Conservation (phyloP, 306 rosid genomes). For the Citrullus colocynthis region DNA sequence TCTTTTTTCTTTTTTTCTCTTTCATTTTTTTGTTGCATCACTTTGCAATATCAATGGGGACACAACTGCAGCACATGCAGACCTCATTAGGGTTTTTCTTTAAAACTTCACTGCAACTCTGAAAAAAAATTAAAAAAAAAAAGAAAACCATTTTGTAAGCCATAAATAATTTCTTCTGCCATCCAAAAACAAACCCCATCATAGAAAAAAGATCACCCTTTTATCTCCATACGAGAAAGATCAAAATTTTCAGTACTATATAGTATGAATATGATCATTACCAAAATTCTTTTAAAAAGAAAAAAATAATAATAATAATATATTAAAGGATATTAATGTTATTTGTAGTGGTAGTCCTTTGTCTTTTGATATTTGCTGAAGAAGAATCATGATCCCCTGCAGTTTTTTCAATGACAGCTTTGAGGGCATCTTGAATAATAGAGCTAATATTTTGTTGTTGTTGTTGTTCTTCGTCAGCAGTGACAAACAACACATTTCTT, state of each 20-base stretch:
- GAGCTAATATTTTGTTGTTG: constrained; percentile 47
- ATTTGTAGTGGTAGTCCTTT: constrained; percentile 36
- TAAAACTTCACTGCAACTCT: background rate
- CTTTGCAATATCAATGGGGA: background rate
- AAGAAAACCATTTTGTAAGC: background rate
- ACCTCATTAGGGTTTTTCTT: constrained; percentile 8
- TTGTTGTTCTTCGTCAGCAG: constrained; percentile 42
- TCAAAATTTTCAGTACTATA: background rate
- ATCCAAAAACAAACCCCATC: background rate
- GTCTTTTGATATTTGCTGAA: constrained; percentile 69
- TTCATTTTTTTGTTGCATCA: background rate
- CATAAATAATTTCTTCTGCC: background rate
- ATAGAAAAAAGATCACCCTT: background rate
- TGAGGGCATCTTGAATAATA: constrained; percentile 73
- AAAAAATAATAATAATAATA: too few relatives aligned
- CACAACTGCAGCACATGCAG: background rate
- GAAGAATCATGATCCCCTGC: constrained; percentile 38
- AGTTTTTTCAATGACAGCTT: constrained; percentile 75
- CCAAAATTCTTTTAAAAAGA: background rate
- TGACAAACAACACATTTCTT: constrained; percentile 62
- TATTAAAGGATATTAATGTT: constrained; percentile 36
- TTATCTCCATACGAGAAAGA: constrained; percentile 20
- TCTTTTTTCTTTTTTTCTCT: too few relatives aligned
- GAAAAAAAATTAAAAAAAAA: background rate
- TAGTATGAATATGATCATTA: background rate